These are phyloP conservation scores for Amanita muscaria DNA, from an alignment of 768 basidiomycete species.

Conservation along the genomic window DNA sequence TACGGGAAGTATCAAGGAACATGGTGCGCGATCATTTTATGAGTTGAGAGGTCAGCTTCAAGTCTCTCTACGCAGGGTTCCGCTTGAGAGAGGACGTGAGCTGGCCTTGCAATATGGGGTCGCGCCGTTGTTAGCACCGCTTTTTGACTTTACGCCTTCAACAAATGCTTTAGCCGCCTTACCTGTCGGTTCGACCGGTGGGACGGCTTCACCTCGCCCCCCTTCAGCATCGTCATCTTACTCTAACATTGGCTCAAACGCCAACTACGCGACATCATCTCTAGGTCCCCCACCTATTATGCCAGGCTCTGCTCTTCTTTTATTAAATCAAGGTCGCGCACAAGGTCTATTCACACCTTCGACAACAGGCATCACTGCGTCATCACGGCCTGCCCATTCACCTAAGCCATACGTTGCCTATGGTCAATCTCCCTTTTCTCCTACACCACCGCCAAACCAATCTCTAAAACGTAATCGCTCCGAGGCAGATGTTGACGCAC, in stretches of 20 bases:
- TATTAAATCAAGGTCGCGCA: conserved; percentile 78
- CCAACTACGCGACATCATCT: conserved; percentile 39
- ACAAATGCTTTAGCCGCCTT: conserved; percentile 62
- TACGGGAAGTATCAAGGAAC: conserved; percentile 99
- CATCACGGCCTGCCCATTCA: conserved; percentile 35
- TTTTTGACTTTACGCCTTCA: conserved; percentile 89
- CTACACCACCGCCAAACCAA: conserved; percentile 38
- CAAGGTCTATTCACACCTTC: conserved; percentile 84
- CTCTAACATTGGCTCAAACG: conserved; percentile 40
- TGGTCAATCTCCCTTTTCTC: conserved; percentile 39
- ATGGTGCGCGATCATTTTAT: conserved; percentile 50
- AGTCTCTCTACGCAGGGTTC: conserved; percentile 60
- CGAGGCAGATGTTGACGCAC: conserved; percentile 52
- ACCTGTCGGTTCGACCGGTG: conserved; percentile 41
- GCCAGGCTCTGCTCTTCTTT: conserved; percentile 78
- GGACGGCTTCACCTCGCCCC: conserved; percentile 49
- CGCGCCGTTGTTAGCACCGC: conserved; percentile 72
- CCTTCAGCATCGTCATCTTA: conserved; percentile 64
- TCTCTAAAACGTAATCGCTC: conserved; percentile 56
- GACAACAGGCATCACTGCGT: conserved; percentile 45
- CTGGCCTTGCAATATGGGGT: conserved; percentile 91
- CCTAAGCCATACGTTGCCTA: conserved; percentile 44
- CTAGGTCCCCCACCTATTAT: conserved; percentile 79
- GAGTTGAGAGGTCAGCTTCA: conserved; percentile 1
- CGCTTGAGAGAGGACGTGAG: conserved; percentile 88